phyloP scores from a whole-genome alignment of 495 filamentous ascomycete species.

The Cryomyces antarcticus region DNA sequence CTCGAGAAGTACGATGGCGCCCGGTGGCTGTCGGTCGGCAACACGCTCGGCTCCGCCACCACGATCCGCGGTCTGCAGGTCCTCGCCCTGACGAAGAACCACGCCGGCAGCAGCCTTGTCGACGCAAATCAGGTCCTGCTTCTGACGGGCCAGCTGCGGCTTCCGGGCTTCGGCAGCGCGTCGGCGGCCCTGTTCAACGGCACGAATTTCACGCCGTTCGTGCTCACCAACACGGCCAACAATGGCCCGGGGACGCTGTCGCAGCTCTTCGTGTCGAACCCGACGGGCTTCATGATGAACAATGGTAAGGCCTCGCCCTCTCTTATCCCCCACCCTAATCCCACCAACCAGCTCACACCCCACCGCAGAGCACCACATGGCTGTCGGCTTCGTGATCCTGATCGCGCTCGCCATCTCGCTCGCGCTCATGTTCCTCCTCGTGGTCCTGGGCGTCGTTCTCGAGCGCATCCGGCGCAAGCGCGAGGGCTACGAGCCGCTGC shows the following conservation, averaged over 20 bases:
- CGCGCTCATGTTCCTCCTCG: slow-evolving; percentile 69
- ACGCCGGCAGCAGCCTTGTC: slow-evolving; percentile 42
- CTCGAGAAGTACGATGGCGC: slow-evolving; percentile 55
- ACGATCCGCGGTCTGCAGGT: slow-evolving; percentile 63
- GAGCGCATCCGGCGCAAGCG: slow-evolving; percentile 67
- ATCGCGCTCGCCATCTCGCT: slow-evolving; percentile 84
- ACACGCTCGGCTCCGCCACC: slow-evolving; percentile 39
- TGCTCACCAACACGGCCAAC: slow-evolving; percentile 46
- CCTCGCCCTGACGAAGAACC: slow-evolving; percentile 43
- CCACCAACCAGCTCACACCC: background rate
- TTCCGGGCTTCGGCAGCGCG: slow-evolving; percentile 58
- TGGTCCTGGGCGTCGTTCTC: slow-evolving; percentile 61
- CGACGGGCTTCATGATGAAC: slow-evolving; percentile 37
- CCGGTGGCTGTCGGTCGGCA: slow-evolving; percentile 34
- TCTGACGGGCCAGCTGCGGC: slow-evolving; percentile 54
- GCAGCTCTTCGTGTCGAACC: slow-evolving; percentile 54
- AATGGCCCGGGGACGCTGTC: slow-evolving; percentile 51
- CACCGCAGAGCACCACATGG: slow-evolving; percentile 34
- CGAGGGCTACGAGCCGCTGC: slow-evolving; percentile 72
- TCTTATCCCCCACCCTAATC: background rate
- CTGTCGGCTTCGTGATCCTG: slow-evolving; percentile 71
- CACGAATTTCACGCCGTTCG: slow-evolving; percentile 52
- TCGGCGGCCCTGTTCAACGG: slow-evolving; percentile 84
- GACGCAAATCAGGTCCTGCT: slow-evolving; percentile 50
- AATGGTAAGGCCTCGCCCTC: slow-evolving; percentile 24